Conservation (phyloP, 2,329 filamentous ascomycete species). For the Dothideomycetidae sp. region DNA sequence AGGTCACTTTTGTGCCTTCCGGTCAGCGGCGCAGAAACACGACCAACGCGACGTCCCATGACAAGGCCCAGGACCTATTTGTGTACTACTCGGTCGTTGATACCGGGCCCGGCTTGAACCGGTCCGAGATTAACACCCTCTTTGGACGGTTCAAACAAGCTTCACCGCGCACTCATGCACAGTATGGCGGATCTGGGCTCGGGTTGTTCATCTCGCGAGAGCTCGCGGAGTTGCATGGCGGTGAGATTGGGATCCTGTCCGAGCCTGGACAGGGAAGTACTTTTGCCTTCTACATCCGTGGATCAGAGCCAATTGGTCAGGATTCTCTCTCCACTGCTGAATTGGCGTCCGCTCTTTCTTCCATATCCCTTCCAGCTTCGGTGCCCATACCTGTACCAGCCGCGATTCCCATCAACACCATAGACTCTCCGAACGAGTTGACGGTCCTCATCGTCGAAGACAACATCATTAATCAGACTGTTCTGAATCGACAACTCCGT, state of each 20-base stretch:
- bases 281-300: slow-evolving; percentile 53
- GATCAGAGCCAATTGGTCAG: too few species aligned
- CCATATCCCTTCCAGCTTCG: neutral
- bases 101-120: slow-evolving; percentile 21
- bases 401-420: neutral
- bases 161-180: slow-evolving; percentile 49
- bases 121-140: slow-evolving; percentile 30
- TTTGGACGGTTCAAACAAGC: slow-evolving; percentile 59
- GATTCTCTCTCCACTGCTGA: too few species aligned
- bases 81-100: slow-evolving; percentile 13
- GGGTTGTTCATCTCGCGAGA: slow-evolving; percentile 55
- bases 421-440: neutral
- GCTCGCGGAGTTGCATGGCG: slow-evolving; percentile 53
- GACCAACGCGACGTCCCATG: too few species aligned
- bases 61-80: slow-evolving; percentile 1
- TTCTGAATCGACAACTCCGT: slow-evolving; percentile 8
- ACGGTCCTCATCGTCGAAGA: slow-evolving; percentile 15
- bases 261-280: slow-evolving; percentile 45
- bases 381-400: neutral
- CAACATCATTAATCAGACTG: slow-evolving; percentile 13
- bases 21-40: neutral
- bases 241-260: slow-evolving; percentile 51
- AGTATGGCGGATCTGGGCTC: slow-evolving; percentile 57
- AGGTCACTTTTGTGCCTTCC: slow-evolving; percentile 1
- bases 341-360: neutral